Conservation (phyloP, 352 stramenopile genomes). For the Globisporangium irregulare region DNA sequence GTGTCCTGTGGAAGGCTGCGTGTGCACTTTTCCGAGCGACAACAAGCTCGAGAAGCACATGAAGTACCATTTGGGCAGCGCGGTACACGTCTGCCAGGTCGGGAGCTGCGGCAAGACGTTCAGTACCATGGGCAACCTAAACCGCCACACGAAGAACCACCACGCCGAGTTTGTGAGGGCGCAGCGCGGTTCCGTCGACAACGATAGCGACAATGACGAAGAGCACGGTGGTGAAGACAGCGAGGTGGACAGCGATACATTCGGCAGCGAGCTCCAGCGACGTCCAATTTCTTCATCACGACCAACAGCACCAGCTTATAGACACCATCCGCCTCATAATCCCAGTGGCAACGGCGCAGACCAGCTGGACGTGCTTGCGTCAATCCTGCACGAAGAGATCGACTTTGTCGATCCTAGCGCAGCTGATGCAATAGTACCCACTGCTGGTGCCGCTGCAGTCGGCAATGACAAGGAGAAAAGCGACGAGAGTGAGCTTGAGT, state of each 20-base stretch:
- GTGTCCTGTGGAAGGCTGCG: constrained; percentile 32
- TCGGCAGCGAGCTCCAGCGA: background rate
- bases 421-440: background rate
- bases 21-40: constrained; percentile 37
- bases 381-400: constrained; percentile 16
- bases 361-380: constrained; percentile 10
- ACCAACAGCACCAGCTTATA: background rate
- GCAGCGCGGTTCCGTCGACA: background rate
- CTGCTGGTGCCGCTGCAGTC: background rate
- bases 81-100: constrained; percentile 15
- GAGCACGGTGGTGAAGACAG: background rate
- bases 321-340: background rate
- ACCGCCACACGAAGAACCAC: constrained; percentile 28
- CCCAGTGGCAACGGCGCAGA: background rate
- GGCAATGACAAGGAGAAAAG: background rate
- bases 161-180: background rate
- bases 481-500: background rate
- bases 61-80: constrained; percentile 40
- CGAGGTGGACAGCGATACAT: background rate
- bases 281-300: background rate
- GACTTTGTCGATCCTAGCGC: background rate
- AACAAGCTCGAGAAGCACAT: constrained; percentile 52
- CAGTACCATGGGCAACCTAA: constrained; percentile 55
- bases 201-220: no score
- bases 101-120: constrained; percentile 52